Percentiles rank a stretch among this genome's conserved stretches.
These are phyloP conservation scores for Leptographium galeiforme DNA, from an alignment of 2,329 filamentous ascomycete genomes.

Conservation along the genomic window DNA sequence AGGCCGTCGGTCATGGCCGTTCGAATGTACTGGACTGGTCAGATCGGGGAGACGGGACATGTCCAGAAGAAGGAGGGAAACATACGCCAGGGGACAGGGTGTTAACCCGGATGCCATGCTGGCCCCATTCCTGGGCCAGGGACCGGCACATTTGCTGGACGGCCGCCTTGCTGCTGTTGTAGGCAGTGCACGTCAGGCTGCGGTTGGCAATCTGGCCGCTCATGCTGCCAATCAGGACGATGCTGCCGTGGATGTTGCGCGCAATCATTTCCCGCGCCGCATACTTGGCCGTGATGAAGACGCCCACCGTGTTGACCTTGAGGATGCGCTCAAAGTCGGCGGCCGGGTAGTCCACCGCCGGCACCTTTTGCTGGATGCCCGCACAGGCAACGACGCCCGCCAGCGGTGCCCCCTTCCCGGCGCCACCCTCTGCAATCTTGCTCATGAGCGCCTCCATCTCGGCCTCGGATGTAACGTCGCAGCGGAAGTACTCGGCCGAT, in stretches of 20 bases:
- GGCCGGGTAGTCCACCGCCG: not conserved
- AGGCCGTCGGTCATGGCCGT: conserved; percentile 8
- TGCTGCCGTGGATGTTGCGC: conserved; percentile 41
- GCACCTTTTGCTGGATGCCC: not conserved
- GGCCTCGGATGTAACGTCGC: too few relatives aligned
- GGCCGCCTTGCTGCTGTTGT: too few relatives aligned
- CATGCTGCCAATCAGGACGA: conserved; percentile 57
- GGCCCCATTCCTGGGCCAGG: too few relatives aligned
- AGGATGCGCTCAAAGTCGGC: not conserved
- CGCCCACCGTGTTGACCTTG: conserved; percentile 2
- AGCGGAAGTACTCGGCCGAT: too few relatives aligned
- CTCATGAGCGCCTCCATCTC: too few relatives aligned
- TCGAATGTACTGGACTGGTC: conserved; percentile 20
- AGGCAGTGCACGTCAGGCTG: conserved; percentile 31
- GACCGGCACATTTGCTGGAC: too few relatives aligned
- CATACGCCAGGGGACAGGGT: conserved; percentile 46
- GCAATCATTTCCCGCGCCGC: conserved; percentile 57
- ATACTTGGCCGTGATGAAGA: conserved; percentile 37
- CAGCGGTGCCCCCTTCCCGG: not conserved
- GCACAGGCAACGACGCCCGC: not conserved
- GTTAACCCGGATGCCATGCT: conserved; percentile 38
- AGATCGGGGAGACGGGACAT: conserved; percentile 50
- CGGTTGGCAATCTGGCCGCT: conserved; percentile 53
- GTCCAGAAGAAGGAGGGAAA: conserved; percentile 52
- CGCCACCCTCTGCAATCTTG: too few relatives aligned